These are phyloP conservation scores for Candida sonorensis DNA, from an alignment of 805 yeast genomes.

Conservation along the genomic window DNA sequence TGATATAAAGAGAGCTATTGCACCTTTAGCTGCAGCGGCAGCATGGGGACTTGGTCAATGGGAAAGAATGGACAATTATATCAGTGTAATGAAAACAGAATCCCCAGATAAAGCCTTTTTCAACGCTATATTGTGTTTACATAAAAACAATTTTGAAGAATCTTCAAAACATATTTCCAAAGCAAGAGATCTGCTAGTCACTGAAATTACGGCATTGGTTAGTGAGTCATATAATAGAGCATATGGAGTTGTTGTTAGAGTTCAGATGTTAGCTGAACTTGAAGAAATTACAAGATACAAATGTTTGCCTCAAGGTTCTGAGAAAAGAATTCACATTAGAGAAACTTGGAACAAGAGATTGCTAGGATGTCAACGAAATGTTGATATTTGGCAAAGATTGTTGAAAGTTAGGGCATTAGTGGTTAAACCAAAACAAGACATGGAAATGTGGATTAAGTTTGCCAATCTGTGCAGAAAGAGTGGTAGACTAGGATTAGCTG, in stretches of 20 bases:
- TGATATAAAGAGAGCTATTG: conserved; percentile 75
- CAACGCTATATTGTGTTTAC: conserved; percentile 81
- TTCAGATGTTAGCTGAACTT: conserved; percentile 93
- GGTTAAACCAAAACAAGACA: conserved; percentile 89
- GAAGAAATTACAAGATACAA: conserved; percentile 93
- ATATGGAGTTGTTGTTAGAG: conserved; percentile 91
- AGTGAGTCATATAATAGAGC: conserved; percentile 96
- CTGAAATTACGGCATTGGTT: conserved; percentile 90
- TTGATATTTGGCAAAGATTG: conserved; percentile 98
- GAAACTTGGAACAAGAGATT: conserved; percentile 92
- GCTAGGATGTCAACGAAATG: conserved; percentile 91
- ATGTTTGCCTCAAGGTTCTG: conserved; percentile 75
- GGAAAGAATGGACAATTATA: conserved; percentile 92
- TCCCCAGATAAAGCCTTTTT: conserved; percentile 95
- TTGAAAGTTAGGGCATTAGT: conserved; percentile 89
- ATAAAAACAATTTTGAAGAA: conserved; percentile 76
- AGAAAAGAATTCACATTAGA: conserved; percentile 69
- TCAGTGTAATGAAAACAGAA: conserved; percentile 81
- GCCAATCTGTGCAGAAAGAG: conserved; percentile 94
- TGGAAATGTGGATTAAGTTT: conserved; percentile 97
- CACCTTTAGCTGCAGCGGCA: conserved; percentile 98
- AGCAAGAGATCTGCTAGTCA: conserved; percentile 85
- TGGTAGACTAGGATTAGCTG: conserved; percentile 87
- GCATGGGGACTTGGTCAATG: conserved; percentile 98
- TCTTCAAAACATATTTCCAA: conserved; percentile 72